Evolutionary conservation across 768 basidiomycete species (phyloP).

Genomic region (Obba rivulosa): DNA sequence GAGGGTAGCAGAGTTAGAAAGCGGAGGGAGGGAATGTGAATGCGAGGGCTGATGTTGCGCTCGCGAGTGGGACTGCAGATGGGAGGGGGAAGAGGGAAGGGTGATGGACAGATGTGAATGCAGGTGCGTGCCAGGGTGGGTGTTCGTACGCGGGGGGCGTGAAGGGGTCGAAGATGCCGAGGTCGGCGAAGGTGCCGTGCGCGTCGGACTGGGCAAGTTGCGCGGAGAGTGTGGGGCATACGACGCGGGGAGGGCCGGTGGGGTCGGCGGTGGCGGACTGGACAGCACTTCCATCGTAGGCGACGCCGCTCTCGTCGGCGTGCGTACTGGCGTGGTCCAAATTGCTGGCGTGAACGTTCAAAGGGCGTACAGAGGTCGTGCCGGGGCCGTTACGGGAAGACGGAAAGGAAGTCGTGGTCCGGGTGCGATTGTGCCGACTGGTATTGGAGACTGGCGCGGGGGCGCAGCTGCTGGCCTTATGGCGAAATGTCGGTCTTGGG

Average conservation of each 20-base stretch:
- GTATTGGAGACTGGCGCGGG: too few relatives aligned
- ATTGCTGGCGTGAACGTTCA: too few relatives aligned
- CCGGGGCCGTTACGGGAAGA: too few relatives aligned
- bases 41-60: not conserved
- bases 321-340: too few relatives aligned
- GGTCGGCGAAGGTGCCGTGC: not conserved
- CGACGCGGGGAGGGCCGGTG: not conserved
- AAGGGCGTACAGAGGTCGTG: too few relatives aligned
- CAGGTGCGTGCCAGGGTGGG: not conserved
- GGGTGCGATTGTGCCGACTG: too few relatives aligned
- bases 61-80: not conserved
- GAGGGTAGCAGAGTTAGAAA: slow-evolving; percentile 3
- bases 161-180: not conserved
- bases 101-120: not conserved
- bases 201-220: not conserved
- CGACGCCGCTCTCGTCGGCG: too few relatives aligned
- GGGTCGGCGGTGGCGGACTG: not conserved
- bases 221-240: not conserved
- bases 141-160: not conserved
- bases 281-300: not conserved
- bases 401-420: too few relatives aligned
- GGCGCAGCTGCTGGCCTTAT: too few relatives aligned
- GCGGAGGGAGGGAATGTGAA: not conserved
- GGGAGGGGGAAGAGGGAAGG: not conserved
- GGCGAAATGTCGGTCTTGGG: too few relatives aligned